Conservation (phyloP, 2,329 filamentous ascomycete genomes). For the Verticillium nonalfalfae region DNA sequence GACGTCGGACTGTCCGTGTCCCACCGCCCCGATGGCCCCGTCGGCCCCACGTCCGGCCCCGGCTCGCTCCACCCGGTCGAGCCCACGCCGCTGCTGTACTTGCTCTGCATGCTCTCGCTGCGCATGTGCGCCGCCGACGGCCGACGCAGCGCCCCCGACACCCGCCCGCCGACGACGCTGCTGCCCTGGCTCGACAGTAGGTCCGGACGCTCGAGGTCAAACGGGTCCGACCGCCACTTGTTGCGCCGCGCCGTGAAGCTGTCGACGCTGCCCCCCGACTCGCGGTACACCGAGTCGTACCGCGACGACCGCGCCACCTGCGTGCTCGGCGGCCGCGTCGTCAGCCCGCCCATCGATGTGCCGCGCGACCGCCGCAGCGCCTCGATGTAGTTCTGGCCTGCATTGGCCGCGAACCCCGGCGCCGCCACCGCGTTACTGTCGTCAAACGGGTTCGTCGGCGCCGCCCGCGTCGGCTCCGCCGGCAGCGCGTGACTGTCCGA, state of each 20-base stretch:
- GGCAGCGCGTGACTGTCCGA: slow-evolving; percentile 37
- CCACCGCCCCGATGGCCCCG: slow-evolving; percentile 19
- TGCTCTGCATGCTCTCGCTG: slow-evolving; percentile 31
- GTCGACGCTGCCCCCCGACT: slow-evolving; percentile 29
- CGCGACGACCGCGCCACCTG: slow-evolving; percentile 12
- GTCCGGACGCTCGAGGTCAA: slow-evolving; percentile 54
- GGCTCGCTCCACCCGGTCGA: slow-evolving; percentile 45
- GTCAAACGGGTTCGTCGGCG: slow-evolving; percentile 40
- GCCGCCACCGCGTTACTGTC: slow-evolving; percentile 37
- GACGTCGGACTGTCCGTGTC: slow-evolving; percentile 17
- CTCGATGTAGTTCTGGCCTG: slow-evolving; percentile 36
- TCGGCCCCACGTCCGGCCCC: slow-evolving; percentile 45
- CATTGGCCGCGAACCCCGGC: slow-evolving; percentile 17
- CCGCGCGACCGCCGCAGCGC: slow-evolving; percentile 43
- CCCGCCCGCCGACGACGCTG: slow-evolving; percentile 16
- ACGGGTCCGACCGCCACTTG: slow-evolving; percentile 58
- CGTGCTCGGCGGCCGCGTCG: slow-evolving; percentile 18
- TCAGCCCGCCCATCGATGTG: slow-evolving; percentile 28
- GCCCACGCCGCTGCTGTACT: slow-evolving; percentile 45
- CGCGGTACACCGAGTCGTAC: slow-evolving; percentile 33
- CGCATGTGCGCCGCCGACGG: slow-evolving; percentile 27
- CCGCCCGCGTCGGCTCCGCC: slow-evolving; percentile 29
- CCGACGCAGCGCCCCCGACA: slow-evolving; percentile 5
- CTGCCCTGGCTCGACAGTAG: slow-evolving; percentile 26
- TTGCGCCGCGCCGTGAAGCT: slow-evolving; percentile 41